Base-by-base conservation (phyloP, 805 yeast species). In the Lipomyces yamanashiensis region DNA sequence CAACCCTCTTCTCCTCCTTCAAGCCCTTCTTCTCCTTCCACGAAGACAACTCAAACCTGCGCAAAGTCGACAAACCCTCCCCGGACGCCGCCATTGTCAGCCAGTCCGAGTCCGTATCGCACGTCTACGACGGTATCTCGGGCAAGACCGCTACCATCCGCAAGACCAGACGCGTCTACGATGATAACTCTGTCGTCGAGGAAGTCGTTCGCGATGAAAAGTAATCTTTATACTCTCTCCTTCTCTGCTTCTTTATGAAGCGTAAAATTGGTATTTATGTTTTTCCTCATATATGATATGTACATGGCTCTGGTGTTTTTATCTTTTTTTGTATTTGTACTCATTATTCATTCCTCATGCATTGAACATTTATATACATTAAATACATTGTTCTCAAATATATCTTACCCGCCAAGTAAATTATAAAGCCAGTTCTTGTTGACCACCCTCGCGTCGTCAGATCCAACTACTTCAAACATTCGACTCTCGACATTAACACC, bases 111-210 rank as follows among this genome's bases (percentile, higher is more conserved):
- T n/a, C 33, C n/a, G 53, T 58, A 21, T 34, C 37, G 28, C 28
- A 36, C 12, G 33, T 49, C 17, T 36, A 17, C 19, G 54, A 55
- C 54, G 54, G 54, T 19, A 41, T 23, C 23, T 7, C 54, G 28
- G 67, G 67, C 23, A 61, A 62, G 60, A n/a, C 37, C 12, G 15
- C 17, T n/a, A 43, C 58, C 7, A 53, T 61, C 33, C 55, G 52
- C 19, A 60, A 48, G 45, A 45, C 61, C 9, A 56, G 48, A 54
- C 48, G 43, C 15, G 53, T 40, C 19, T 64, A 64, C 41, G 45
- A 41, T 6, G 67, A 64, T 40, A 58, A 66, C 13, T 37, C 63
- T 9, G 52, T 62, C 15, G 58, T 54, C 15, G 67, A 64, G 58
- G 23, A 51, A 34, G 54, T 52, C 33, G 59, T n/a, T 2, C 49